Evolutionary conservation across 257 asterid species (phyloP), one percentile per base, ranked within the genome.

Genomic region (Verbascum thapsus): DNA sequence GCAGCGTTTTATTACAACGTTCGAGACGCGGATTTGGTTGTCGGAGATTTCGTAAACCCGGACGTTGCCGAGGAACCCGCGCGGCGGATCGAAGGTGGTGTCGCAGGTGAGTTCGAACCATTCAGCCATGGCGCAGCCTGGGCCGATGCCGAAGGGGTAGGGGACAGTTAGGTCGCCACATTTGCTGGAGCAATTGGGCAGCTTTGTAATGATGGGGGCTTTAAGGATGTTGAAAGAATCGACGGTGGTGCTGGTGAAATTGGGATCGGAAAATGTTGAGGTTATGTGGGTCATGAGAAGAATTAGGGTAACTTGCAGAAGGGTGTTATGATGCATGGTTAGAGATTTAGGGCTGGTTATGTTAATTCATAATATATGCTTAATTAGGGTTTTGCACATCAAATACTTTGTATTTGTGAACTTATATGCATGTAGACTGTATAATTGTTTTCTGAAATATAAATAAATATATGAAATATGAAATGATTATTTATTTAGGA

Each of bases 121-220:
- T 0, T 19, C 0, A 6, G 16, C 23, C 15, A 79, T 13, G 57
- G 67, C 76, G 49, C 91, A 85, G 64, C 68, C 67, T 50, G 58
- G 39, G 34, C 85, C 87, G 68, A 81, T 3, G 74, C 87, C 85
- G 60, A 85, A 85, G 12, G 90, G 94, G 68, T 70, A 85, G 10
- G 90, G 88, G 3, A 85, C 81, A 35, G 77, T 70, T 45, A 84
- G 73, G 82, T 84, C 20, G 66, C 88, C 91, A 75, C 92, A 85
- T 35, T 58, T 22, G 66, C 58, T 23, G 16, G 50, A 74, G 74
- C 92, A 82, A 1, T 61, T 60, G 0, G 79, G 81, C n/a, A n/a
- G n/a, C 32, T 73, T 84, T 15, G 76, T 26, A 58, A 81, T 81
- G 61, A 2, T 17, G 30, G 74, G 55, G 54, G 80, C 62, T 34